Conservation (phyloP, 2,329 filamentous ascomycete species). For the Verticillium longisporum region DNA sequence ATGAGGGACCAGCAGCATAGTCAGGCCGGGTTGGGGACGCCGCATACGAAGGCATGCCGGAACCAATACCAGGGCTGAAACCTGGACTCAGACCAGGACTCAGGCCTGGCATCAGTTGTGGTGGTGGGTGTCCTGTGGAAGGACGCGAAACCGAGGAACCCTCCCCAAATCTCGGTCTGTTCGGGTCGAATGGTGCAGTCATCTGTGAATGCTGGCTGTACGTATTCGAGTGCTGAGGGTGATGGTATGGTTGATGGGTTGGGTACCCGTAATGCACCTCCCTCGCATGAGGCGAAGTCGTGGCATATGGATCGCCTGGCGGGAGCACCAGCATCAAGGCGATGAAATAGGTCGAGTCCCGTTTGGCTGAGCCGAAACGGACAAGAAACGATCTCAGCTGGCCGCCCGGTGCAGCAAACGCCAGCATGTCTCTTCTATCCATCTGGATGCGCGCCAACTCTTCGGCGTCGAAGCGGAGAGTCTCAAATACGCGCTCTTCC, state of each 20-base stretch:
- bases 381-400: conserved; percentile 42
- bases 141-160: conserved; percentile 21
- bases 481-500: conserved; percentile 47
- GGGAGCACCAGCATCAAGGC: conserved; percentile 38
- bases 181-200: conserved; percentile 39
- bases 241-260: conserved; percentile 14
- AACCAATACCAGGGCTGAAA: conserved; percentile 27
- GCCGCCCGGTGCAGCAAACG: conserved; percentile 45
- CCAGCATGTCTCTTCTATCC: conserved; percentile 47
- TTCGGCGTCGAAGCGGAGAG: conserved; percentile 45
- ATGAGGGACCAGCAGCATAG: conserved; percentile 33
- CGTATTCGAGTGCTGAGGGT: conserved; percentile 12
- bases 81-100: conserved; percentile 35
- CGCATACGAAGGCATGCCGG: conserved; percentile 37
- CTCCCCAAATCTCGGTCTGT: conserved; percentile 33
- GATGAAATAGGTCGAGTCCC: conserved; percentile 56
- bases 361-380: conserved; percentile 51
- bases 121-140: conserved; percentile 19
- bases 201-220: conserved; percentile 38
- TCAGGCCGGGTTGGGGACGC: conserved; percentile 37
- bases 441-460: conserved; percentile 45
- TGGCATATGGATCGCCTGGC: conserved; percentile 32
- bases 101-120: conserved; percentile 27
- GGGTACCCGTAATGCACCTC: conserved; percentile 36
- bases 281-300: conserved; percentile 36